These are phyloP conservation scores for Phoenix dactylifera DNA, from an alignment of 176 grass and related monocot species.

Conservation along the genomic window DNA sequence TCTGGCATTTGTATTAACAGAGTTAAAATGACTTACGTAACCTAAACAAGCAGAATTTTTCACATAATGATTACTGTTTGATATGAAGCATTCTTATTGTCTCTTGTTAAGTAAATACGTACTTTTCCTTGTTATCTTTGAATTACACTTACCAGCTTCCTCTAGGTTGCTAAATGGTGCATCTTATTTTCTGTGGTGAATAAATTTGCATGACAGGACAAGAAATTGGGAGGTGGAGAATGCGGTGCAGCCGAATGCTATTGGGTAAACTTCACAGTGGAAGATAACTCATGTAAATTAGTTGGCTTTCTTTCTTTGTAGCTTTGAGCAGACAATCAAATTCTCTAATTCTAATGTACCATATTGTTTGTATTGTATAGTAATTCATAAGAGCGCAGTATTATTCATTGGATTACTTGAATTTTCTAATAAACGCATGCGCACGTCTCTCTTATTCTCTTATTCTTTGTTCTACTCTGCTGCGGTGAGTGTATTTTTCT, in stretches of 20 bases:
- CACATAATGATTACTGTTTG: neutral
- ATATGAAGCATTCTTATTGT: neutral
- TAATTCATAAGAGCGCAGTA: conserved; percentile 27
- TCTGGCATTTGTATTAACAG: too few species aligned
- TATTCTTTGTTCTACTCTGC: too few species aligned
- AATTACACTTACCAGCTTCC: neutral
- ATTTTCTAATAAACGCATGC: neutral
- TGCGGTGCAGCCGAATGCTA: conserved; percentile 50
- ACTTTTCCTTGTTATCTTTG: neutral
- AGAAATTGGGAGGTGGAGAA: conserved; percentile 70
- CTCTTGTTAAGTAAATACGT: neutral
- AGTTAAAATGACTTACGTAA: too few species aligned
- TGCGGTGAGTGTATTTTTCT: too few species aligned
- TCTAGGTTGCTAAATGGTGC: conserved; percentile 11
- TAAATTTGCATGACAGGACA: conserved; percentile 39
- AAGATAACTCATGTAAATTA: conserved; percentile 36
- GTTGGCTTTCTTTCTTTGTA: conserved; percentile 25
- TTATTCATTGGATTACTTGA: conserved; percentile 25
- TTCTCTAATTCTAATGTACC: conserved; percentile 29
- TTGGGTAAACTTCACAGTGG: conserved; percentile 36
- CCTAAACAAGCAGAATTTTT: too few species aligned
- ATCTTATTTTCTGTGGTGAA: neutral
- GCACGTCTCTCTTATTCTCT: too few species aligned
- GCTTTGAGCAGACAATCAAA: conserved; percentile 31
- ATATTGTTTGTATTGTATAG: conserved; percentile 39